phyloP scores from a whole-genome alignment of 805 yeast species.

The Zygoascus ofunaensis region DNA sequence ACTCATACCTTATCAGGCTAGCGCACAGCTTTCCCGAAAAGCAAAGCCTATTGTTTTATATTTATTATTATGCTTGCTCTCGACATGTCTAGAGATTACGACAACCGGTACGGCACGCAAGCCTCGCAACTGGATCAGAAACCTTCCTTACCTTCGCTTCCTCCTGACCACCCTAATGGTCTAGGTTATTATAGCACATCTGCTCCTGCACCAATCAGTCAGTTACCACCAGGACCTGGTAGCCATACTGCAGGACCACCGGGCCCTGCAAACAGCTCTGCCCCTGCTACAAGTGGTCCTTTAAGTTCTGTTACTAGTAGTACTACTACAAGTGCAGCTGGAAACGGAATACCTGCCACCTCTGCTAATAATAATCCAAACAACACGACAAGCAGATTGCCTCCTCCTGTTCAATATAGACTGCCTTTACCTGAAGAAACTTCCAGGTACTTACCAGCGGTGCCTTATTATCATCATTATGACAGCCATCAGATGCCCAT shows the following conservation, averaged over 20 bases:
- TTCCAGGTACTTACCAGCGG: not conserved
- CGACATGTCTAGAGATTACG: not conserved
- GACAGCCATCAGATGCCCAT: constrained; percentile 1
- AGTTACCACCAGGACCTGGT: no score
- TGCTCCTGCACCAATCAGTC: not conserved
- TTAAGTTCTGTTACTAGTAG: not conserved
- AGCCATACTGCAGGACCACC: constrained; percentile 3
- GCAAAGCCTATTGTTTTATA: not conserved
- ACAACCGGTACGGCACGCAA: not conserved
- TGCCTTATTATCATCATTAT: not conserved
- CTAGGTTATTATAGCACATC: not conserved
- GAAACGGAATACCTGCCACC: no score
- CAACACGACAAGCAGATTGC: not conserved
- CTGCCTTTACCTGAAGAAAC: not conserved
- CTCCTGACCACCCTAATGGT: not conserved
- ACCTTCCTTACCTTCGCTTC: not conserved
- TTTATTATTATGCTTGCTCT: not conserved
- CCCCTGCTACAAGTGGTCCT: constrained; percentile 1
- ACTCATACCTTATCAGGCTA: no score
- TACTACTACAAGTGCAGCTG: not conserved
- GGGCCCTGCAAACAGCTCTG: not conserved
- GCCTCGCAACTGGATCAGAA: not conserved
- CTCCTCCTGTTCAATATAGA: constrained; percentile 4
- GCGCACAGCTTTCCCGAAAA: no score
- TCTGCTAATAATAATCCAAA: not conserved